phyloP scores from a whole-genome alignment of 768 basidiomycete species.

The Coprinopsis sp. region DNA sequence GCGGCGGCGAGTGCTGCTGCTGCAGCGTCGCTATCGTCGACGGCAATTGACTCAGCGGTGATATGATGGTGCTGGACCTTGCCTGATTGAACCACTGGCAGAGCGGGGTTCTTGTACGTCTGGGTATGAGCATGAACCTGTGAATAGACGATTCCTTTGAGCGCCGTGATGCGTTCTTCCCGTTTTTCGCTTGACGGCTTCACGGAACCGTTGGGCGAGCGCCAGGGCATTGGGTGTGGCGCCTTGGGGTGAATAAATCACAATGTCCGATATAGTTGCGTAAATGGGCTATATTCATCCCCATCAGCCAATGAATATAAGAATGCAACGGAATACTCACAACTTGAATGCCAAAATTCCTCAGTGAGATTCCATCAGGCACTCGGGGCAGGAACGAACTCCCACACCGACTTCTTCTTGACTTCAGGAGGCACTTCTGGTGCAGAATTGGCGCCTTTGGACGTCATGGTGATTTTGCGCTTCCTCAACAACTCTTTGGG shows the following conservation, averaged over 20 bases:
- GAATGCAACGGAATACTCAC: conserved; percentile 42
- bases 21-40: conserved; percentile 1
- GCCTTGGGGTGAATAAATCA: conserved; percentile 79
- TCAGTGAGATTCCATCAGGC: conserved; percentile 76
- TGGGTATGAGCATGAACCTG: conserved; percentile 3
- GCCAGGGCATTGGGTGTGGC: conserved; percentile 48
- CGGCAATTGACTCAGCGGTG: background rate
- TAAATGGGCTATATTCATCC: conserved; percentile 63
- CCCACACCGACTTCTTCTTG: conserved; percentile 37
- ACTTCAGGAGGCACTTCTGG: conserved; percentile 7
- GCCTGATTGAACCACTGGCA: background rate
- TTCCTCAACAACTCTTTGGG: conserved; percentile 39
- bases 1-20: background rate
- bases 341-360: conserved; percentile 88
- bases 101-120: background rate
- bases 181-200: conserved; percentile 58
- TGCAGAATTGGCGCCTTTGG: background rate
- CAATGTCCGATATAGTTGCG: conserved; percentile 83
- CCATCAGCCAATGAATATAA: conserved; percentile 1
- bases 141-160: conserved; percentile 10
- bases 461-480: conserved; percentile 10
- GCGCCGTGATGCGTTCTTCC: conserved; percentile 39
- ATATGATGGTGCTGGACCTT: conserved; percentile 7
- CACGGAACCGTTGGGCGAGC: conserved; percentile 61
- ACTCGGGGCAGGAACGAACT: conserved; percentile 69